phyloP scores from a whole-genome alignment of 768 basidiomycete genomes.

The Pleurotus salmoneostramineus region DNA sequence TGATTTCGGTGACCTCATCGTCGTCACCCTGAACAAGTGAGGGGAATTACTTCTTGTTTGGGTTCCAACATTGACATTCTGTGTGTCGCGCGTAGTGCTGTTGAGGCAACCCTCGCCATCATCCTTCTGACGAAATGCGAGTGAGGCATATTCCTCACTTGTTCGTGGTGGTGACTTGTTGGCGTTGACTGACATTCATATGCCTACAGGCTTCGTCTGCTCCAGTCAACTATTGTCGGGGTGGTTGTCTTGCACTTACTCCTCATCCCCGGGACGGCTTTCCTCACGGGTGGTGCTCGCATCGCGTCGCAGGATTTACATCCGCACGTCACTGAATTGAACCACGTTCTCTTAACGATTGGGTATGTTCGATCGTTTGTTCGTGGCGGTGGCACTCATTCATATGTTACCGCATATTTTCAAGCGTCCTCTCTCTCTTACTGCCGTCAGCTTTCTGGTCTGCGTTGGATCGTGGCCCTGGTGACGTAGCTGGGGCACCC shows the following conservation, averaged over 20 bases:
- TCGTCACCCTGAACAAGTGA: conserved; percentile 65
- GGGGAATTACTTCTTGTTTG: conserved; percentile 11
- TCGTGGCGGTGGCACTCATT: not conserved
- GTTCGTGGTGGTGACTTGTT: too few relatives aligned
- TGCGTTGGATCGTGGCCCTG: conserved; percentile 38
- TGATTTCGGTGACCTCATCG: conserved; percentile 63
- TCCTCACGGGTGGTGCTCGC: conserved; percentile 68
- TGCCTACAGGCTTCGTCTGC: conserved; percentile 45
- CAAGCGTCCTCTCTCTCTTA: conserved; percentile 58
- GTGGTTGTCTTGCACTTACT: conserved; percentile 73
- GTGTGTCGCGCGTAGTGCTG: conserved; percentile 35
- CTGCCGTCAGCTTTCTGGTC: conserved; percentile 69
- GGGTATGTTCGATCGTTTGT: conserved; percentile 34
- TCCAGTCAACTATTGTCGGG: conserved; percentile 70
- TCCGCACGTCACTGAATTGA: conserved; percentile 60
- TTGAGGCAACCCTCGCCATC: conserved; percentile 71
- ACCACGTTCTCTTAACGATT: conserved; percentile 64
- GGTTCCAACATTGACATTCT: conserved; percentile 1
- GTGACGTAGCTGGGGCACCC: conserved; percentile 11
- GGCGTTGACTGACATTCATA: too few relatives aligned
- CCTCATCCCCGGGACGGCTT: conserved; percentile 65
- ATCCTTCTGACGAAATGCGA: conserved; percentile 69
- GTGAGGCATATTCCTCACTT: conserved; percentile 31
- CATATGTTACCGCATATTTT: not conserved
- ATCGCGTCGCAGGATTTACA: conserved; percentile 66